phyloP scores from a whole-genome alignment of 106 monocot species.

The Dioscorea dumetorum region DNA sequence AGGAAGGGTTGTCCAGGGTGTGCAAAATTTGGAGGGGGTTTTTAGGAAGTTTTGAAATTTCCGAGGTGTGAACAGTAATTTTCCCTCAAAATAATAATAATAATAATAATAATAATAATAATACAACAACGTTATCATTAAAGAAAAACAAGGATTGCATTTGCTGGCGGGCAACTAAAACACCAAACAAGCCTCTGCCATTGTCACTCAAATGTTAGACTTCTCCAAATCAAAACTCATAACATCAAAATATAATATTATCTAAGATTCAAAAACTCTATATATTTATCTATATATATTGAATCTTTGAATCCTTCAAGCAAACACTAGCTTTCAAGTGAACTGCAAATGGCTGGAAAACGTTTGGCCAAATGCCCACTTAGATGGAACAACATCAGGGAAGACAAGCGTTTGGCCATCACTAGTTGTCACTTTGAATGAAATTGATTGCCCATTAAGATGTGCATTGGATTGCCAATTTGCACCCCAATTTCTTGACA shows the following conservation, averaged over 20 bases:
- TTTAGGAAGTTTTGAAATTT: too few species aligned
- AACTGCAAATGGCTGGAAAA: constrained; percentile 44
- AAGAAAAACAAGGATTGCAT: too few species aligned
- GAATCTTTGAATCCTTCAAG: neutral
- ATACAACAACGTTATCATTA: neutral
- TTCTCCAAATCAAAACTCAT: too few species aligned
- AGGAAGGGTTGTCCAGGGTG: too few species aligned
- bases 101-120: neutral
- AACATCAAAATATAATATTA: too few species aligned
- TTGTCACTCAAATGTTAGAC: too few species aligned
- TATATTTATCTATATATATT: neutral
- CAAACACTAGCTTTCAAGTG: constrained; percentile 3
- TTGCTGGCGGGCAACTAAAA: constrained; percentile 11
- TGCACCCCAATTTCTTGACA: constrained; percentile 54
- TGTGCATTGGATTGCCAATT: constrained; percentile 55
- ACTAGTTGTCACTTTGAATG: constrained; percentile 47
- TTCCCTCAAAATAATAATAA: neutral
- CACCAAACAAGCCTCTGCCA: constrained; percentile 14
- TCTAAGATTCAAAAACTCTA: neutral
- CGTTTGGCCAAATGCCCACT: constrained; percentile 42
- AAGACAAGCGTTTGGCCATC: constrained; percentile 44
- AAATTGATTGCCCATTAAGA: constrained; percentile 41
- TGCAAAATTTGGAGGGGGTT: too few species aligned
- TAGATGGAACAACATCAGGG: constrained; percentile 19
- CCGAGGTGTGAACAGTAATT: too few species aligned